Percentiles rank a stretch among this genome's conserved stretches.
Evolutionary conservation across 768 basidiomycete genomes (phyloP).

Genomic region (Mycena vulgaris): DNA sequence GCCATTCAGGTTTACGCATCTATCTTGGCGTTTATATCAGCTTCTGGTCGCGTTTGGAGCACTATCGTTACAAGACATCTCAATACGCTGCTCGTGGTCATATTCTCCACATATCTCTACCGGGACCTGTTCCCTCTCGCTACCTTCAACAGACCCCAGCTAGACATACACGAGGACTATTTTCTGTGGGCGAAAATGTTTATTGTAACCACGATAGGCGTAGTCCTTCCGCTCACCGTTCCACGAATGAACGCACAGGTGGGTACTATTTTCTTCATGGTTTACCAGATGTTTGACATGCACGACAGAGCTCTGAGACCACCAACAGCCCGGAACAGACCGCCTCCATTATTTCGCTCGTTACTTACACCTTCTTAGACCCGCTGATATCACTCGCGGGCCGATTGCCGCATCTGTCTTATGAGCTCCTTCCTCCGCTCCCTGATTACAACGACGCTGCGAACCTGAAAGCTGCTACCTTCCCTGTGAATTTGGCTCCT

Average conservation of each 20-base stretch:
- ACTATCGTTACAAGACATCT: slow-evolving; percentile 10
- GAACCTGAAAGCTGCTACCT: slow-evolving; percentile 11
- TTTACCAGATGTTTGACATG: not conserved
- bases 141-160: slow-evolving; percentile 9
- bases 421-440: slow-evolving; percentile 33
- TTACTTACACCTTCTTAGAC: slow-evolving; percentile 25
- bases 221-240: not conserved
- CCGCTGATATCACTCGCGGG: slow-evolving; percentile 19
- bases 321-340: slow-evolving; percentile 20
- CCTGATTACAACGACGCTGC: slow-evolving; percentile 17
- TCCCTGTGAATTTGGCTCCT: not conserved
- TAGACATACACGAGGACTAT: slow-evolving; percentile 26
- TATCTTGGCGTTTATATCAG: slow-evolving; percentile 11
- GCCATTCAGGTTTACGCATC: slow-evolving; percentile 12
- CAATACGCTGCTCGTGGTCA: slow-evolving; percentile 4
- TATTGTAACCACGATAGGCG: not conserved
- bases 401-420: slow-evolving; percentile 21
- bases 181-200: slow-evolving; percentile 13
- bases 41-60: not conserved
- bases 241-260: slow-evolving; percentile 10
- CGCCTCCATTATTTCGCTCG: slow-evolving; percentile 24
- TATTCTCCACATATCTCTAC: slow-evolving; percentile 20
- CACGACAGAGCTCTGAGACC: not conserved
- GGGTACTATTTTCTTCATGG: not conserved
- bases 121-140: slow-evolving; percentile 34